Evolutionary conservation across 2,329 filamentous ascomycete species (phyloP), one percentile per base, ranked within the genome.

Genomic region (Diaporthe velutina): DNA sequence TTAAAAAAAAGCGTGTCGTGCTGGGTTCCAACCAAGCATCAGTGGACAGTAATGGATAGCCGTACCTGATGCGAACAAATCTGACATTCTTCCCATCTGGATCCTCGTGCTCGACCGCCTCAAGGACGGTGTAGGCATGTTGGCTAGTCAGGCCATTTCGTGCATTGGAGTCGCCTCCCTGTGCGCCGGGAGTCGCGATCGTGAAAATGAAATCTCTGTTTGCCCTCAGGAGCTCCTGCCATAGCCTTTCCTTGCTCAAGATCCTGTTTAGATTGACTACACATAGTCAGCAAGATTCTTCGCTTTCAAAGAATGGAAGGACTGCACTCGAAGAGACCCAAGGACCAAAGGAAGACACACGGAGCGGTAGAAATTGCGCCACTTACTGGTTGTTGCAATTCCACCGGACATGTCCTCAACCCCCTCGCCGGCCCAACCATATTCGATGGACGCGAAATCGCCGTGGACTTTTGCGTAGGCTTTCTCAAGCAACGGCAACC

Each of bases 181-280:
- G 12, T 17, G 40, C 25, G 9, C 1, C 60, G 13, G 40, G 60
- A 3, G 60, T 64, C 60, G 83, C 82, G 2, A 85, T 77, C 0
- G 83, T 88, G 77, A 92, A 92, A 5, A 92, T 85, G 75, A 94
- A 94, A 25, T 92, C 89, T 70, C 91, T 86, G 78, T 93, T 93
- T 19, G 91, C 89, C 73, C 90, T 88, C 80, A 90, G 87, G 40
- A 95, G 86, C 81, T 95, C 91, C 13, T 84, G 87, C 93, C 93
- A 95, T 77, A 95, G 93, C 45, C 87, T 88, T 13, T 95, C 90
- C 79, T 93, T 94, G 77, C 93, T 86, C 67, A 93, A 83, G 38
- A 93, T 89, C 67, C 90, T 87, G 68, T 88, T 89, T 2, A 48
- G 2, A 88, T 86, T 22, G 87, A 88, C 22, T 92, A 77, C 28